Conservation (phyloP, 23 red algal species). For the Gracilaria vermiculophylla region DNA sequence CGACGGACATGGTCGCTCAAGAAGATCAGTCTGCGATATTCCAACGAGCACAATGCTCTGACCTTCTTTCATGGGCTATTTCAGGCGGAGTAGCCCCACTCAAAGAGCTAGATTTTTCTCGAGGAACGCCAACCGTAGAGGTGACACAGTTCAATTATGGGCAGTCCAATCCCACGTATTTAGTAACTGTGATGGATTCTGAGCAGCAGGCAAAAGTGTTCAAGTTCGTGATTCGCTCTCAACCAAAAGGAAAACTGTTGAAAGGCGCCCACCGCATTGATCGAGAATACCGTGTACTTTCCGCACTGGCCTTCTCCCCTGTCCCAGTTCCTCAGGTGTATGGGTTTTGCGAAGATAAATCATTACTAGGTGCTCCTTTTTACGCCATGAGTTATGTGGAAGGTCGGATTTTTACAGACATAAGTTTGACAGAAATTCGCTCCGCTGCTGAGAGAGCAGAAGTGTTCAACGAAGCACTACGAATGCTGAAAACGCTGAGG, state of each 20-base stretch:
- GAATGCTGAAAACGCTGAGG: slow-evolving; percentile 44
- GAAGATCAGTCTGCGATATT: neutral
- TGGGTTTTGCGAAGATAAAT: slow-evolving; percentile 53
- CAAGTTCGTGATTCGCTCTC: slow-evolving; percentile 70
- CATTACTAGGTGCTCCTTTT: slow-evolving; percentile 68
- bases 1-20: neutral
- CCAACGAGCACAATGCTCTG: neutral
- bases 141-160: slow-evolving; percentile 73
- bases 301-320: slow-evolving; percentile 28
- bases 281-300: slow-evolving; percentile 73
- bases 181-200: slow-evolving; percentile 18
- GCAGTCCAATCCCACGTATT: slow-evolving; percentile 85
- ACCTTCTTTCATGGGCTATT: slow-evolving; percentile 24
- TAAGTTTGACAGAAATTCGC: slow-evolving; percentile 39
- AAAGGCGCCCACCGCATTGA: slow-evolving; percentile 85
- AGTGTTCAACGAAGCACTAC: slow-evolving; percentile 61
- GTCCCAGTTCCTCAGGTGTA: slow-evolving; percentile 88
- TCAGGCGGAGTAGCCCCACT: slow-evolving; percentile 10
- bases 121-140: neutral
- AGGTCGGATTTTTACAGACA: slow-evolving; percentile 76
- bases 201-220: neutral
- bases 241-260: slow-evolving; percentile 69
- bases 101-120: neutral
- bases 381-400: slow-evolving; percentile 88
- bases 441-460: slow-evolving; percentile 18